Percentiles rank a stretch among this genome's conserved stretches.
Evolutionary conservation across 2,329 filamentous ascomycete species (phyloP).

Genomic region (Clarireedia homoeocarpa): DNA sequence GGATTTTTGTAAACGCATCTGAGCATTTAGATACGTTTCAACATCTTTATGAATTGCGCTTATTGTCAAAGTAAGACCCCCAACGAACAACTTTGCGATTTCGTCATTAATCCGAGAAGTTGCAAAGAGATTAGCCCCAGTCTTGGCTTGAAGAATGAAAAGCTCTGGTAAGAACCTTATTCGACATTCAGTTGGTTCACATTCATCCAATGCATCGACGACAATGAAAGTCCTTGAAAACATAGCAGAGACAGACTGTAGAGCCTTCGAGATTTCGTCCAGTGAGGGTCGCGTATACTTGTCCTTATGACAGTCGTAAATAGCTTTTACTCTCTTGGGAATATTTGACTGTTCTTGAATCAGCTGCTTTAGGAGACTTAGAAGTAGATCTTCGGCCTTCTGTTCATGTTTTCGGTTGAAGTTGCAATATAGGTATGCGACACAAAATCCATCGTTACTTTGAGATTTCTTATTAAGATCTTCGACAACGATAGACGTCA

Average conservation of each 20-base stretch:
- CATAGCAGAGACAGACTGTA: constrained; percentile 9
- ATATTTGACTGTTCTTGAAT: constrained; percentile 13
- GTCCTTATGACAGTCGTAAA: constrained; percentile 24
- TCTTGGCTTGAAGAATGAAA: constrained; percentile 15
- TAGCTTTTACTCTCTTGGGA: constrained; percentile 22
- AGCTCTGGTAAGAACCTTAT: constrained; percentile 2
- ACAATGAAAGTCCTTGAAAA: constrained; percentile 15
- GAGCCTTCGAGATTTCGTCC: constrained; percentile 9
- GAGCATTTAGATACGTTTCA: constrained; percentile 4
- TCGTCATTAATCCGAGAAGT: constrained; percentile 29
- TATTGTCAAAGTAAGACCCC: constrained; percentile 24
- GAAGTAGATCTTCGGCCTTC: constrained; percentile 21
- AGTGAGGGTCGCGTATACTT: constrained; percentile 22
- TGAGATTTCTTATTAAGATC: constrained; percentile 27
- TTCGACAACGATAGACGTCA: constrained; percentile 27
- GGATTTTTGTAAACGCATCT: constrained; percentile 11
- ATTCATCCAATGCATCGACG: constrained; percentile 21
- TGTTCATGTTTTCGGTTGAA: constrained; percentile 35
- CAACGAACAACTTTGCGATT: constrained; percentile 20
- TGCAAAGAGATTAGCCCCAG: constrained; percentile 23
- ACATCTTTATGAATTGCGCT: constrained; percentile 27
- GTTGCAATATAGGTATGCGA: constrained; percentile 33
- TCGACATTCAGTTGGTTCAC: background rate
- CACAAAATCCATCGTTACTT: constrained; percentile 23
- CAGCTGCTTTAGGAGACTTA: constrained; percentile 30